Evolutionary conservation across 331 rosid genomes (phyloP), one percentile per base, ranked within the genome.

Genomic region (Dryas integrifolia): DNA sequence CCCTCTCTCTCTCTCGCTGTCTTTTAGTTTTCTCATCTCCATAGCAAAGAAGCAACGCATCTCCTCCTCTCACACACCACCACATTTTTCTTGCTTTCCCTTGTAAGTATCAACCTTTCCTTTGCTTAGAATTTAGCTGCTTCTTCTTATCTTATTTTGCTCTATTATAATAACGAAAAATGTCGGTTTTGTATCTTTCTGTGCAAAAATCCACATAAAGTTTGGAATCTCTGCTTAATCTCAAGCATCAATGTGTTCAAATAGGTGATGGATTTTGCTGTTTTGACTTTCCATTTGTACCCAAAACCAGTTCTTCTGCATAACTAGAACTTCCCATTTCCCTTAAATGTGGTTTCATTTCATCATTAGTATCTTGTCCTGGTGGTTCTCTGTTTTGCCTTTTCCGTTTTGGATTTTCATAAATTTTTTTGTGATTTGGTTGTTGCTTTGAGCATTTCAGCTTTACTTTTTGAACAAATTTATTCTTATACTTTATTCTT

Each of bases 41-140:
- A 83, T 83, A 80, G 79, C 83, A 85, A 80, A 82, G 73, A 91
- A 89, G 92, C 82, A 89, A 89, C 80, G 92, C 92, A 85, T 91
- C 90, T 87, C 45, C 78, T 65, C 77, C 69, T 73, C 76, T 76
- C 64, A 11, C 73, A 35, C 86, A 78, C 87, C 62, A 44, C 72
- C 82, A 73, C 81, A 56, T 64, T 56, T 83, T 45, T 61, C 56
- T 88, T 89, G 87, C 82, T 85, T 83, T 85, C 84, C 81, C 89
- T 80, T 88, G 86, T 71, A 95, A 92, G 96, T 80, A 88, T 84
- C 77, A 82, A 75, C 80, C 83, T 89, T 84, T 84, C 80, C 84
- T 77, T 88, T 82, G 76, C 86, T 83, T 67, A 68, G 79, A 87
- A 82, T 84, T 84, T 72, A 50, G 74, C 75, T 82, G 61, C 84